A percentile compares a stretch with the other conserved stretches of the same genome.
phyloP scores from a whole-genome alignment of 2,329 filamentous ascomycete species.

The Furcasterigmium sp. region DNA sequence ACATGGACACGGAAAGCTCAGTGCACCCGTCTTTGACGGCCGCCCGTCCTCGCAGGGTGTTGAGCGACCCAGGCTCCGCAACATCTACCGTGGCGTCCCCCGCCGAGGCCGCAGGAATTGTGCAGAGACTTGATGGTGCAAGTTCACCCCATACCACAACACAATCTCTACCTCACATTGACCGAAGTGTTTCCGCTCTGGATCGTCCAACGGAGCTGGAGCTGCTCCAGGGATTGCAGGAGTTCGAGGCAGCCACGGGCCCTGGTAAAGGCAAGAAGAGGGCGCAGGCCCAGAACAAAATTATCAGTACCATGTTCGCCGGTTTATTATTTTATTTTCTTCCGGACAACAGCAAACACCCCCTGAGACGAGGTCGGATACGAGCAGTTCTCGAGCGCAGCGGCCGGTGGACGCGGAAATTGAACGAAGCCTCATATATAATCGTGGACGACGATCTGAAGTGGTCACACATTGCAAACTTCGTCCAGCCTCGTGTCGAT shows the following conservation, averaged over 20 bases:
- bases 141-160: too few relatives aligned
- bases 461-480: constrained; percentile 33
- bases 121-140: too few relatives aligned
- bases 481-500: background rate
- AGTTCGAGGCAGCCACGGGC: constrained; percentile 7
- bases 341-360: constrained; percentile 75
- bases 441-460: constrained; percentile 67
- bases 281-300: constrained; percentile 18
- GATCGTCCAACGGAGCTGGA: constrained; percentile 14
- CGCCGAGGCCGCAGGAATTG: background rate
- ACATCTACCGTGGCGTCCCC: background rate
- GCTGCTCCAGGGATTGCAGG: background rate
- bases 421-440: constrained; percentile 65
- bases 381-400: constrained; percentile 70
- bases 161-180: background rate
- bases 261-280: constrained; percentile 39
- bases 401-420: constrained; percentile 71
- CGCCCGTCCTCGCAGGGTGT: constrained; percentile 6
- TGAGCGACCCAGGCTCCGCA: constrained; percentile 4
- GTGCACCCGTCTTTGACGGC: constrained; percentile 3
- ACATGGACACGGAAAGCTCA: constrained; percentile 3
- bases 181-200: constrained; percentile 23
- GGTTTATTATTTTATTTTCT: constrained; percentile 69
- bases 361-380: constrained; percentile 59
- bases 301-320: constrained; percentile 50